These are phyloP conservation scores for Alloascoidea hylecoeti DNA, from an alignment of 805 yeast species.

Conservation along the genomic window DNA sequence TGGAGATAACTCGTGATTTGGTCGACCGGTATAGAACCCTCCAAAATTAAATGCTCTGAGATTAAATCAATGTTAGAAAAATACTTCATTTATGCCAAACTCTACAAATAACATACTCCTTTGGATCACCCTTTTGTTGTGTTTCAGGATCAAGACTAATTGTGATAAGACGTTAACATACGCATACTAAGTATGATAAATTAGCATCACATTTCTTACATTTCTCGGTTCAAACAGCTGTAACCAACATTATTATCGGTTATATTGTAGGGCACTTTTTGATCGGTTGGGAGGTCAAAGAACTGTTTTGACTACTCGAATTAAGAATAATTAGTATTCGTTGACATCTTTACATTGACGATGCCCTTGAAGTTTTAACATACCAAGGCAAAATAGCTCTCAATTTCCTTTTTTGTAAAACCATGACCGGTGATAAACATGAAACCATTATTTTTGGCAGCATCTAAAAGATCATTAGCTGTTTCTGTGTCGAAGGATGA, in stretches of 20 bases:
- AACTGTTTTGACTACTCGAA: constrained; percentile 24
- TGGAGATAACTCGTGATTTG: constrained; percentile 32
- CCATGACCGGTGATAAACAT: constrained; percentile 55
- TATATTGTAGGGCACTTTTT: constrained; percentile 36
- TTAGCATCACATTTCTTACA: constrained; percentile 18
- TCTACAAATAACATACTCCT: constrained; percentile 13
- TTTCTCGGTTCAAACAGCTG: constrained; percentile 39
- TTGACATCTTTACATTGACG: not conserved
- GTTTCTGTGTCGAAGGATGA: constrained; percentile 24
- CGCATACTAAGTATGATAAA: too few relatives aligned
- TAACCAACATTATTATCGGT: constrained; percentile 48
- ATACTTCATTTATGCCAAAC: constrained; percentile 20
- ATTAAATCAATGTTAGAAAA: constrained; percentile 30
- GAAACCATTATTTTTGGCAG: constrained; percentile 54
- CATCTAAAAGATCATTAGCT: constrained; percentile 37
- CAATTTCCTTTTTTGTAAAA: constrained; percentile 41
- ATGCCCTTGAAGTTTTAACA: constrained; percentile 1
- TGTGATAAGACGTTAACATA: not conserved
- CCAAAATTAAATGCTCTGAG: constrained; percentile 66
- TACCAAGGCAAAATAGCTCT: constrained; percentile 27
- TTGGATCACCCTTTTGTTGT: constrained; percentile 25
- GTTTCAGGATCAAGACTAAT: constrained; percentile 18
- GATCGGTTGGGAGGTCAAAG: constrained; percentile 34
- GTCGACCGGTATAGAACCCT: constrained; percentile 33
- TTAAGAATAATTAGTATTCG: too few relatives aligned